A percentile compares a stretch with the other conserved stretches of the same genome.
Evolutionary conservation across 2,329 filamentous ascomycete species (phyloP).

Genomic region (Cordyceps cateniannulata): DNA sequence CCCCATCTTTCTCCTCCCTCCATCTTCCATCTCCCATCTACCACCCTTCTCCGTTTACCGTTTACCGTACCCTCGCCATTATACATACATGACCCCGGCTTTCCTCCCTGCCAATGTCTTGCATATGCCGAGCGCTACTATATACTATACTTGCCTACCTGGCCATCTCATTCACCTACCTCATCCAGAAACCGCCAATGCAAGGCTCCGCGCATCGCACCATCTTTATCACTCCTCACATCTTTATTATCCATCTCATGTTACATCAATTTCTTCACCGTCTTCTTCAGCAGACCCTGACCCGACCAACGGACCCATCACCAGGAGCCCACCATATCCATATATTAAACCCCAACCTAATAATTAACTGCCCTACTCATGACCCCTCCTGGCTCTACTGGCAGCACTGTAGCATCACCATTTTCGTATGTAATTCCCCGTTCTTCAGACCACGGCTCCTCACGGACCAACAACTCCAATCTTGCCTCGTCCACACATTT

Average conservation of each 20-base stretch:
- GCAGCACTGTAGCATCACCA: not conserved
- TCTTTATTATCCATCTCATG: not conserved
- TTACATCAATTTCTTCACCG: not conserved
- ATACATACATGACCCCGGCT: not conserved
- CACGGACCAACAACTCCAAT: not conserved
- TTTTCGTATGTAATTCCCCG: not conserved
- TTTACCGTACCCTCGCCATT: not conserved
- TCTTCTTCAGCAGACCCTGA: not conserved
- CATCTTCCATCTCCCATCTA: no score
- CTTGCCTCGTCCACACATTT: not conserved
- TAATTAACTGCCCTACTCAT: not conserved
- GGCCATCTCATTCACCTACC: not conserved
- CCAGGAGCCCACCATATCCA: not conserved
- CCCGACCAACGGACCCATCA: not conserved
- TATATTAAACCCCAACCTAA: not conserved
- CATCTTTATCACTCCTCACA: not conserved
- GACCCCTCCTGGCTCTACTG: not conserved
- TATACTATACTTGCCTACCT: not conserved
- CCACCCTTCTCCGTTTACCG: not conserved
- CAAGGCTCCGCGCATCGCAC: not conserved
- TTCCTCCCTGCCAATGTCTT: not conserved
- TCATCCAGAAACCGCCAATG: not conserved
- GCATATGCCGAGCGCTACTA: not conserved
- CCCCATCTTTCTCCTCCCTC: no score
- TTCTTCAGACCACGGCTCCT: not conserved